A percentile compares a stretch with the other conserved stretches of the same genome.
Evolutionary conservation across 2,329 filamentous ascomycete species (phyloP).

Genomic region (Pyricularia sp.): DNA sequence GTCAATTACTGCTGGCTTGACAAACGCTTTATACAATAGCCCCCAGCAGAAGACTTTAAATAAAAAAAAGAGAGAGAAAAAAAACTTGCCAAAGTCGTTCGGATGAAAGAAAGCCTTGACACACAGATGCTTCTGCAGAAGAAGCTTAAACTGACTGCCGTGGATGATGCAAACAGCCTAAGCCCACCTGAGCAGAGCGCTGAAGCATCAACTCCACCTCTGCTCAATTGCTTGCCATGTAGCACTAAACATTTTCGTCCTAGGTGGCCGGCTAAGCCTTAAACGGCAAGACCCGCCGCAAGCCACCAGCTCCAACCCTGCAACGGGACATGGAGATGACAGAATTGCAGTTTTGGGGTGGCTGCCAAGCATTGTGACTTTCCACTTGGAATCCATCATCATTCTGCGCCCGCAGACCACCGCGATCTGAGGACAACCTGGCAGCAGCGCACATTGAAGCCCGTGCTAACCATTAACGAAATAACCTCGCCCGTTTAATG

Average conservation of each 20-base stretch:
- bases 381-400: background rate
- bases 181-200: background rate
- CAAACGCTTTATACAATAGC: too few species aligned
- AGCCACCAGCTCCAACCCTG: background rate
- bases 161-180: background rate
- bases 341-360: background rate
- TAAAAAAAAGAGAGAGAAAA: background rate
- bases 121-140: background rate
- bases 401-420: background rate
- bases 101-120: background rate
- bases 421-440: background rate
- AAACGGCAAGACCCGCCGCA: background rate
- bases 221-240: background rate
- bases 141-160: background rate
- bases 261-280: background rate
- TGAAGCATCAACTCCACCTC: background rate
- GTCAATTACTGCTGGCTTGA: too few species aligned
- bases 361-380: background rate
- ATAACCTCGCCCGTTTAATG: background rate
- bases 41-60: too few species aligned
- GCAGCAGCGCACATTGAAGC: background rate
- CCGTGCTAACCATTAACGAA: background rate
- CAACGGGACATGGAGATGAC: background rate
- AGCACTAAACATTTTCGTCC: background rate
- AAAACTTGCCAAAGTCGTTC: background rate